Conservation (phyloP, 73 alveolate species). For the Diophrys appendiculata region DNA sequence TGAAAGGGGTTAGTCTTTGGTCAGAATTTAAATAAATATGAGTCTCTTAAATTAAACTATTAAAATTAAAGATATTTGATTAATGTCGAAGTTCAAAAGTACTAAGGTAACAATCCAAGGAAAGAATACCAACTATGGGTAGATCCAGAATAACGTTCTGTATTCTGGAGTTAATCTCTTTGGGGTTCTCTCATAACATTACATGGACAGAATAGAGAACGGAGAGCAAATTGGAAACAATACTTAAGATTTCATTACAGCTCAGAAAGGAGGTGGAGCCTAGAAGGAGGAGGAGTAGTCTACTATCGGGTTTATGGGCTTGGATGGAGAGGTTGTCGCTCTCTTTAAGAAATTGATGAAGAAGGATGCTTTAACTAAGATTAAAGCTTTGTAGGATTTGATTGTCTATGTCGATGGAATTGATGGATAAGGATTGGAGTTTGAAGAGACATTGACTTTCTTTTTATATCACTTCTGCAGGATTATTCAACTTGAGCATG, state of each 20-base stretch:
- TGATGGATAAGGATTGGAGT: not conserved
- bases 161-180: conserved; percentile 63
- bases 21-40: too few relatives aligned
- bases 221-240: conserved; percentile 23
- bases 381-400: conserved; percentile 49
- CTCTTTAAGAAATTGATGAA: conserved; percentile 55
- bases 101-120: too few relatives aligned
- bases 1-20: too few relatives aligned
- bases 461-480: conserved; percentile 64
- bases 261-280: not conserved
- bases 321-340: conserved; percentile 46
- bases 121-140: too few relatives aligned
- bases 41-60: too few relatives aligned
- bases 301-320: not conserved
- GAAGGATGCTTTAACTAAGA: conserved; percentile 60
- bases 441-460: conserved; percentile 33
- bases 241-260: not conserved
- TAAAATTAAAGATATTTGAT: too few relatives aligned
- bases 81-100: too few relatives aligned
- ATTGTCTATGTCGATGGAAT: conserved; percentile 23
- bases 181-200: conserved; percentile 52
- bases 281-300: not conserved
- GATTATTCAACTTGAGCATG: conserved; percentile 49
- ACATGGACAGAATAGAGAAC: conserved; percentile 38
- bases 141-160: too few relatives aligned